Base-by-base conservation (phyloP, 345 rosid species). In the Physaria fendleri region DNA sequence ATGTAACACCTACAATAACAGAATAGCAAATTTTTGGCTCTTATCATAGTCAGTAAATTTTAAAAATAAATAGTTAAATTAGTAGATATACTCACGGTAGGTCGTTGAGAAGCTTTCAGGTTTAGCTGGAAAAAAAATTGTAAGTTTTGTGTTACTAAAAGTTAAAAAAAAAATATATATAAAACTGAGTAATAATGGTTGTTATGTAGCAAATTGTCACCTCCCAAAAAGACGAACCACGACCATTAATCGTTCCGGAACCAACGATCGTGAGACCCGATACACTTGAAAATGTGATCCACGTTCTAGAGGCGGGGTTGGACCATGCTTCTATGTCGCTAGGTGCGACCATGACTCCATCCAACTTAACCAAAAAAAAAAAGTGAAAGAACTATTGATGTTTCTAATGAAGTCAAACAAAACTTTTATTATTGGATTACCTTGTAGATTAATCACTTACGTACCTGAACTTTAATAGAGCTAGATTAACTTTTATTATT, bases 201-300 rank as follows among this genome's bases (percentile, higher is more conserved):
- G 7, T 52, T 25, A 22, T 30, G 21, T 13, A 14, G 6, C 8
- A 21, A 41, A 53, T 24, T 34, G 2, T 34, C 5, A 65, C 70
- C 56, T 55, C 47, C 70, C 62, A 65, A 44, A 65, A 65, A 8
- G 70, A 35, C 0, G 56, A 45, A 18, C 62, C 70, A 35, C n/a
- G 23, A 37, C 70, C 62, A 45, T 45, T 55, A 24, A 65, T 45
- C 4, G 5, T 44, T 55, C 70, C 70, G 0, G 46, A 55, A 43
- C 70, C 70, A 65, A 18, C n/a, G 8, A 55, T 2, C 0, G 2
- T 15, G 17, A 65, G 23, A 25, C 55, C 55, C 18, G 10, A 17
- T 1, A 65, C 55, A 17, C 0, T n/a, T 55, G 47, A 25, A 45
- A 65, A 55, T n/a, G 3, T 2, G 8, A 65, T 35, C 70, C 62